Conservation (phyloP, 306 rosid species). For the Cyclanthera cordifolia region DNA sequence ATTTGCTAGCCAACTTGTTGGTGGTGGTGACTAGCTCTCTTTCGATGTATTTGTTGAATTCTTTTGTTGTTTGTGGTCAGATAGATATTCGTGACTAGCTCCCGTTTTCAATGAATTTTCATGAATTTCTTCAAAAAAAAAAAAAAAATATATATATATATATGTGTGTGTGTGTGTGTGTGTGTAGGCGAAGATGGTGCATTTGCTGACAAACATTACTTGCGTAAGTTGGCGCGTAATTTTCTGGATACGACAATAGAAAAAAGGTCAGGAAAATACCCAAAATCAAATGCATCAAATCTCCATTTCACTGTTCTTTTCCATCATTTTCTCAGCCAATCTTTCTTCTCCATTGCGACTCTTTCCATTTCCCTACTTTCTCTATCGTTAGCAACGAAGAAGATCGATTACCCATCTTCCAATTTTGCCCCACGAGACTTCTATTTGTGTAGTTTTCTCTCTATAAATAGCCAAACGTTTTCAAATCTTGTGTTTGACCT, state of each 20-base stretch:
- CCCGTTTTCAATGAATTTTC: no score
- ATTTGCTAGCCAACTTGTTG: no score
- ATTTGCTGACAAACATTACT: background rate
- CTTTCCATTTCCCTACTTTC: background rate
- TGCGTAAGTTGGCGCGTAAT: conserved; percentile 11
- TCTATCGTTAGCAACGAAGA: background rate
- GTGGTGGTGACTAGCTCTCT: no score
- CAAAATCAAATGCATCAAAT: background rate
- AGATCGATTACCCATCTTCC: conserved; percentile 7
- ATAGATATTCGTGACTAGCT: no score
- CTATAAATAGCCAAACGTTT: background rate
- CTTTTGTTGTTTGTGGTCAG: no score
- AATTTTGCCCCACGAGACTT: conserved; percentile 9
- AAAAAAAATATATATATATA: no score
- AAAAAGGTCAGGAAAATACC: background rate
- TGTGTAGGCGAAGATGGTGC: background rate
- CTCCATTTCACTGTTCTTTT: background rate
- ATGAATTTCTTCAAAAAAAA: no score
- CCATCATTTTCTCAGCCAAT: conserved; percentile 8
- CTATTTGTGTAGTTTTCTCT: background rate
- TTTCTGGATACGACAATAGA: background rate
- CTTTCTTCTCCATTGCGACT: background rate
- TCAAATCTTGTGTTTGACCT: conserved; percentile 19
- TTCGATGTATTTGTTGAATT: no score
- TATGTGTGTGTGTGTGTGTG: no score